Conservation (phyloP, 371 early-diverging fungal genomes). For the Apophysomyces ossiformis region DNA sequence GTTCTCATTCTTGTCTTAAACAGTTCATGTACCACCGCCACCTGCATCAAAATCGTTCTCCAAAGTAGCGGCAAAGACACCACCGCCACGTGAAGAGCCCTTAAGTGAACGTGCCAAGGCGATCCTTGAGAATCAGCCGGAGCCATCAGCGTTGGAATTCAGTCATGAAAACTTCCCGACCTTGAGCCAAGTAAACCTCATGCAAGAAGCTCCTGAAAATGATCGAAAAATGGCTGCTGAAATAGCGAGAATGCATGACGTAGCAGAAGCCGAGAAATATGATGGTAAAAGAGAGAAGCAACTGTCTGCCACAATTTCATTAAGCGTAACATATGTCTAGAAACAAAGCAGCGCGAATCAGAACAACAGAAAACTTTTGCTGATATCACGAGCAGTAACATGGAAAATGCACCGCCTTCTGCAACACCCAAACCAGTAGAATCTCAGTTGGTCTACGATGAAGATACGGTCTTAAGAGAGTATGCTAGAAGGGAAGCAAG, state of each 20-base stretch:
- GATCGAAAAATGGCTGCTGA: slow-evolving; percentile 36
- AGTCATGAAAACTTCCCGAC: slow-evolving; percentile 46
- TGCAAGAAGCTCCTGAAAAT: slow-evolving; percentile 33
- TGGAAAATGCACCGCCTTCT: slow-evolving; percentile 47
- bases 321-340: too few relatives aligned
- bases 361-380: slow-evolving; percentile 31
- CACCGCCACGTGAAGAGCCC: slow-evolving; percentile 24
- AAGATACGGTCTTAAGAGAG: slow-evolving; percentile 34
- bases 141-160: slow-evolving; percentile 17
- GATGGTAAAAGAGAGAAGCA: slow-evolving; percentile 3
- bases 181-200: slow-evolving; percentile 35
- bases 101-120: slow-evolving; percentile 11
- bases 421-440: slow-evolving; percentile 34
- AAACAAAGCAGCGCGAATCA: background rate
- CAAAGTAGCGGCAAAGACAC: slow-evolving; percentile 41
- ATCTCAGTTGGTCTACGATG: slow-evolving; percentile 40
- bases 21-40: slow-evolving; percentile 41
- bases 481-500: slow-evolving; percentile 35
- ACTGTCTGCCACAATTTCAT: too few relatives aligned
- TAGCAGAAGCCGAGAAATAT: slow-evolving; percentile 18
- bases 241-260: slow-evolving; percentile 32
- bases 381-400: slow-evolving; percentile 37
- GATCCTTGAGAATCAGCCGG: background rate
- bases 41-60: slow-evolving; percentile 45
- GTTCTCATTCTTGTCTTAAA: background rate